Percentiles rank a stretch among this genome's conserved stretches.
These are phyloP conservation scores for Penicillium canariense DNA, from an alignment of 495 filamentous ascomycete species.

Conservation along the genomic window DNA sequence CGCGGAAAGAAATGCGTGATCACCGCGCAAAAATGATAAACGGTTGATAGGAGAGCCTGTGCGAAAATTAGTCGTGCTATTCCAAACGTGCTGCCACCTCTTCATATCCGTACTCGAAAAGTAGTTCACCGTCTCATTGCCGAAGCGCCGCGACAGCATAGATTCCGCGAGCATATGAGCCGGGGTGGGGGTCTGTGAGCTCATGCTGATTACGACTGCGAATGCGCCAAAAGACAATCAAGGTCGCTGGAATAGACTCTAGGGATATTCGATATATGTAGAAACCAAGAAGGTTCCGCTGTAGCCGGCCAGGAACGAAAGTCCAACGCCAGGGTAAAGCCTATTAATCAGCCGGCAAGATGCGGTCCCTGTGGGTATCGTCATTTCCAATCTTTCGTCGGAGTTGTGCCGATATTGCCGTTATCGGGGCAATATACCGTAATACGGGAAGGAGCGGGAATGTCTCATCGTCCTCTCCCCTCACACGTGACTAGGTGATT, in stretches of 20 bases:
- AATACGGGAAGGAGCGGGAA: slow-evolving; percentile 26
- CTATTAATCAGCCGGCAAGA: slow-evolving; percentile 29
- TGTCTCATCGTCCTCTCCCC: slow-evolving; percentile 23
- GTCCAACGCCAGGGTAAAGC: background rate
- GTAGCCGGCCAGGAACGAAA: background rate
- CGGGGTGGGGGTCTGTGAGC: slow-evolving; percentile 50
- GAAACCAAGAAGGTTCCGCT: background rate
- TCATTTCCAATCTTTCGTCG: slow-evolving; percentile 13
- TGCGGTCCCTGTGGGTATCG: slow-evolving; percentile 6
- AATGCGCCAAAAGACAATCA: background rate
- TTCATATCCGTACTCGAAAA: slow-evolving; percentile 64
- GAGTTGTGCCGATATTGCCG: slow-evolving; percentile 14
- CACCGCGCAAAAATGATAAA: slow-evolving; percentile 80
- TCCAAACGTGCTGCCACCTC: background rate
- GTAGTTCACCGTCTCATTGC: slow-evolving; percentile 90
- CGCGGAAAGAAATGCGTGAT: slow-evolving; percentile 73
- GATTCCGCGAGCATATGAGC: slow-evolving; percentile 68
- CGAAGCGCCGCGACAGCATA: slow-evolving; percentile 84
- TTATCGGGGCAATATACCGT: slow-evolving; percentile 6
- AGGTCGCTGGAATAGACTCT: background rate
- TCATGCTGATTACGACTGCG: slow-evolving; percentile 28
- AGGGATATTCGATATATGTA: background rate
- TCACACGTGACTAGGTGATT: slow-evolving; percentile 38
- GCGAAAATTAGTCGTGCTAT: slow-evolving; percentile 10
- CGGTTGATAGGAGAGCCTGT: slow-evolving; percentile 70